A percentile compares a stretch with the other conserved stretches of the same genome.
phyloP scores from a whole-genome alignment of 768 basidiomycete species.

The Termitomyces titanicus region DNA sequence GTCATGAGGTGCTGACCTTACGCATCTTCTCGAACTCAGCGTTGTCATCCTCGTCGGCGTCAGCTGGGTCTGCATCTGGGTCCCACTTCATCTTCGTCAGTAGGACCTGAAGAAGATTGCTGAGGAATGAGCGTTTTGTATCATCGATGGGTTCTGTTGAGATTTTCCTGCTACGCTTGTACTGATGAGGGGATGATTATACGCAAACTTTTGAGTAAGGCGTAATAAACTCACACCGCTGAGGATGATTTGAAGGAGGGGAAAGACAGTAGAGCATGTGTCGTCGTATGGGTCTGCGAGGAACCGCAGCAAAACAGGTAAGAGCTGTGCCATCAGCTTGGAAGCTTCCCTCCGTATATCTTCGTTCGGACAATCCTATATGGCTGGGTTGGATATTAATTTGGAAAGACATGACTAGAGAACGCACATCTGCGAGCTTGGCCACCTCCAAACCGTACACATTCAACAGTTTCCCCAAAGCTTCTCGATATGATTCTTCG shows the following conservation, averaged over 20 bases:
- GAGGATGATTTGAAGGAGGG: conserved; percentile 73
- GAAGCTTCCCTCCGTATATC: conserved; percentile 63
- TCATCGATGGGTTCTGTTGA: conserved; percentile 62
- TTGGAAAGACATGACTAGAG: conserved; percentile 17
- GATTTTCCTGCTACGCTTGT: conserved; percentile 69
- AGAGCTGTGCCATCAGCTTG: conserved; percentile 56
- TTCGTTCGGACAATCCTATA: conserved; percentile 58
- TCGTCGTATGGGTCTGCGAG: conserved; percentile 90
- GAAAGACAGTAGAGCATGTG: conserved; percentile 81
- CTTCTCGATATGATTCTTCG: conserved; percentile 86
- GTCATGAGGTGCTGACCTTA: conserved; percentile 46
- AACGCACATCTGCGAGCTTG: conserved; percentile 76
- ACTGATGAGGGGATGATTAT: conserved; percentile 39
- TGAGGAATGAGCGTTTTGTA: conserved; percentile 71
- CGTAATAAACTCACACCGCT: conserved; percentile 54
- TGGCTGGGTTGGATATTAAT: not conserved
- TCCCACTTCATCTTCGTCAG: conserved; percentile 92
- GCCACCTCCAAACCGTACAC: conserved; percentile 77
- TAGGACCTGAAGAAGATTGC: conserved; percentile 71
- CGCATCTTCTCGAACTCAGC: conserved; percentile 82
- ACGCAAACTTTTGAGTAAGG: not conserved
- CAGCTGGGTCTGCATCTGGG: conserved; percentile 70
- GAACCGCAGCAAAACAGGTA: conserved; percentile 84
- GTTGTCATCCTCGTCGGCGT: conserved; percentile 86
- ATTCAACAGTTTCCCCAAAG: conserved; percentile 81